phyloP scores from a whole-genome alignment of 2,329 filamentous ascomycete species.

The Ophiostoma quercus region DNA sequence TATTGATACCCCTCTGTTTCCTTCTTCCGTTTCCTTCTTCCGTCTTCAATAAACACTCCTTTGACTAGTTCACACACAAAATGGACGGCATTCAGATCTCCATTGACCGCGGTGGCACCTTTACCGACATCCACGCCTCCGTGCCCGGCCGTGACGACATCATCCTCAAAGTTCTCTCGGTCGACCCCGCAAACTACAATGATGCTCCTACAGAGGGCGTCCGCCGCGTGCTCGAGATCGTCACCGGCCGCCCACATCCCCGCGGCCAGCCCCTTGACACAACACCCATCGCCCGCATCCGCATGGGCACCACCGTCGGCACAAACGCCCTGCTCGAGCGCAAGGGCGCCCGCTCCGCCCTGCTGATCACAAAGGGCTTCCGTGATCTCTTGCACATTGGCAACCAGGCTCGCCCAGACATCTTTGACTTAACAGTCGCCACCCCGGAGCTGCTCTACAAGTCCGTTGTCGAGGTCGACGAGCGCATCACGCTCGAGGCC shows the following conservation, averaged over 20 bases:
- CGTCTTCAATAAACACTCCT: background rate
- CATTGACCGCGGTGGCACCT: constrained; percentile 25
- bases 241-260: constrained; percentile 49
- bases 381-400: constrained; percentile 83
- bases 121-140: constrained; percentile 29
- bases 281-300: constrained; percentile 31
- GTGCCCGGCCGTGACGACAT: constrained; percentile 36
- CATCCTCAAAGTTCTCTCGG: constrained; percentile 58
- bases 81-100: constrained; percentile 20
- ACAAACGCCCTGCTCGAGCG: constrained; percentile 87
- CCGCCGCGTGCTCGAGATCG: constrained; percentile 40
- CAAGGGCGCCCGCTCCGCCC: constrained; percentile 84
- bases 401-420: constrained; percentile 82
- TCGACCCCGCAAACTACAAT: constrained; percentile 61
- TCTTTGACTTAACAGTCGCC: constrained; percentile 81
- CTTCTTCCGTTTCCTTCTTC: background rate
- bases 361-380: constrained; percentile 84
- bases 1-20: background rate
- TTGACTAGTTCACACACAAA: no score
- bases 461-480: constrained; percentile 76
- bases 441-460: constrained; percentile 85
- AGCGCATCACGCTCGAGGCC: constrained; percentile 84
- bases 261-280: constrained; percentile 50
- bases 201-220: constrained; percentile 68
- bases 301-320: constrained; percentile 93